Evolutionary conservation across 225 moss, liverwort and hornwort species (phyloP).

Genomic region (Anthoceros angustus): DNA sequence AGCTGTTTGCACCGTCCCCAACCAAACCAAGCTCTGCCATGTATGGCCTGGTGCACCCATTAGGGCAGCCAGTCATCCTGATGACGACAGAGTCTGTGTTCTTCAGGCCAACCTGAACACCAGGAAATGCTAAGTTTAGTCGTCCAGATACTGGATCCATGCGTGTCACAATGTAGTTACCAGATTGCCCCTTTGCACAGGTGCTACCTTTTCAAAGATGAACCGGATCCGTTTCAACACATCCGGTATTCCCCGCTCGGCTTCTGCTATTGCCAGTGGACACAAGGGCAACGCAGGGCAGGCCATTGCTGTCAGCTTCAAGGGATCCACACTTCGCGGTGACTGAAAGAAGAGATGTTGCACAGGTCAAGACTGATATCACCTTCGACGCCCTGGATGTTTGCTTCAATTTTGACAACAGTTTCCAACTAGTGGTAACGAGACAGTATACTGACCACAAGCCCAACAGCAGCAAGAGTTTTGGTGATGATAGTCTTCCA

Average conservation of each 20-base stretch:
- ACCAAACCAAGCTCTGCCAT: conserved; percentile 83
- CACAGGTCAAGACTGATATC: too few species aligned
- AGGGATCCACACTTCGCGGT: conserved; percentile 46
- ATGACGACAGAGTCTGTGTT: conserved; percentile 47
- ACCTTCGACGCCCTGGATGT: too few species aligned
- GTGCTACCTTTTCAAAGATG: conserved; percentile 44
- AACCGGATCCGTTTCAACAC: conserved; percentile 56
- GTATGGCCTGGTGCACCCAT: conserved; percentile 78
- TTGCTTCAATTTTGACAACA: too few species aligned
- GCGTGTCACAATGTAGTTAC: background rate
- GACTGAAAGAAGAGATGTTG: conserved; percentile 22
- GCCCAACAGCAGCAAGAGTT: conserved; percentile 40
- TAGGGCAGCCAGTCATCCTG: conserved; percentile 78
- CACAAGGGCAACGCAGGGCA: conserved; percentile 80
- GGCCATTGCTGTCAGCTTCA: conserved; percentile 62
- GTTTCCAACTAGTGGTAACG: too few species aligned
- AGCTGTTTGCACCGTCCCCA: conserved; percentile 81
- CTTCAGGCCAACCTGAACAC: conserved; percentile 41
- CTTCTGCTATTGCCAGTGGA: conserved; percentile 81
- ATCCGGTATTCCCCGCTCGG: conserved; percentile 77
- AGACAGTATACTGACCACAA: conserved; percentile 33
- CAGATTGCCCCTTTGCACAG: too few species aligned
- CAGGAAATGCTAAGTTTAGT: background rate
- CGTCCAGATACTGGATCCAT: background rate
- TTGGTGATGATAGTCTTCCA: conserved; percentile 69